Evolutionary conservation across 2,329 filamentous ascomycete species (phyloP).

Genomic region (Aspergillus ibericus): DNA sequence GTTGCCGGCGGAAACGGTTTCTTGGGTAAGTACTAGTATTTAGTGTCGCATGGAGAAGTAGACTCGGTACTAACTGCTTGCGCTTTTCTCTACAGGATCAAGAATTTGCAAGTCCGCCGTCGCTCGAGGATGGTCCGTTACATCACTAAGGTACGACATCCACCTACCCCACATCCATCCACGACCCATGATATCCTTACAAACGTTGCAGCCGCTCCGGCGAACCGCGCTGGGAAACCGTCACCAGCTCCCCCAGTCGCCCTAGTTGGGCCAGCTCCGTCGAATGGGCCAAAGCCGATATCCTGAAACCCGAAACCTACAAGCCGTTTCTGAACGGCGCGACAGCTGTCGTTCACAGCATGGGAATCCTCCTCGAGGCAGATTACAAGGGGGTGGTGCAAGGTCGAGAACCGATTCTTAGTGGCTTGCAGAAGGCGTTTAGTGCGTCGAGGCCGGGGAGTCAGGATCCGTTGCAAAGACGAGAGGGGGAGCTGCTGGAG

Average conservation of each 20-base stretch:
- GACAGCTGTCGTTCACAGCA: conserved; percentile 85
- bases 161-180: neutral
- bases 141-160: conserved; percentile 73
- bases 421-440: conserved; percentile 78
- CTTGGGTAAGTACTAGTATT: conserved; percentile 56
- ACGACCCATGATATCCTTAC: neutral
- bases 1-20: conserved; percentile 95
- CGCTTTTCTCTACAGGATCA: conserved; percentile 49
- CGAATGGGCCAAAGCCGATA: conserved; percentile 83
- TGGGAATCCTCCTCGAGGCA: conserved; percentile 94
- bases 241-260: conserved; percentile 68
- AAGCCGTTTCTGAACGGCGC: conserved; percentile 71
- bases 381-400: conserved; percentile 94
- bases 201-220: conserved; percentile 71
- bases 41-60: neutral
- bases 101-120: conserved; percentile 91
- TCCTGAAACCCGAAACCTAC: conserved; percentile 81
- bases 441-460: conserved; percentile 61
- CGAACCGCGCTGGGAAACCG: conserved; percentile 77
- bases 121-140: conserved; percentile 84
- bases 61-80: conserved; percentile 2
- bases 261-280: conserved; percentile 82
- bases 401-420: conserved; percentile 77
- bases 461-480: conserved; percentile 69
- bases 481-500: conserved; percentile 60